Evolutionary conservation across 805 yeast species (phyloP).

Genomic region (Brettanomyces naardenensis): DNA sequence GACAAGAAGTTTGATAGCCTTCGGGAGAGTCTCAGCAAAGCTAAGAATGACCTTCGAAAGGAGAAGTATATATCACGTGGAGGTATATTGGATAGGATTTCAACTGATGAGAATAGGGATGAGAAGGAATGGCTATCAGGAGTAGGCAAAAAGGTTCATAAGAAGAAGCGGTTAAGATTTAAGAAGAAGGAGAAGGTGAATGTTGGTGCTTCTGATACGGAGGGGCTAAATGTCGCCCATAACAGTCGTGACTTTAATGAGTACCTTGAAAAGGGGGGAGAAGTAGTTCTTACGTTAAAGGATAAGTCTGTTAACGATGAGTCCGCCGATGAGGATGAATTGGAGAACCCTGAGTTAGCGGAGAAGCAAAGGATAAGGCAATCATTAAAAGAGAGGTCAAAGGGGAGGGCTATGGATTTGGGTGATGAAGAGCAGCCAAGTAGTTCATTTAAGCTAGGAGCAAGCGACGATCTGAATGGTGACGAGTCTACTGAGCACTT

Average conservation of each 20-base stretch:
- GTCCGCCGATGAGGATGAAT: conserved; percentile 31
- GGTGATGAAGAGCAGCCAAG: conserved; percentile 5
- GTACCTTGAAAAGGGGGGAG: conserved; percentile 29
- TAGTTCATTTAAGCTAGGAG: conserved; percentile 16
- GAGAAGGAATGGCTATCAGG: conserved; percentile 28
- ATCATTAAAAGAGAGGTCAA: conserved; percentile 12
- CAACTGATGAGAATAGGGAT: conserved; percentile 23
- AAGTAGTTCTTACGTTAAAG: conserved; percentile 49
- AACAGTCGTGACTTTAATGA: conserved; percentile 6
- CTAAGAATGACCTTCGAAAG: conserved; percentile 14
- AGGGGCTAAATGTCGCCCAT: conserved; percentile 27
- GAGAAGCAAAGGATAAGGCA: conserved; percentile 9
- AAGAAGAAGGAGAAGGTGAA: conserved; percentile 25
- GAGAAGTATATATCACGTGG: conserved; percentile 17
- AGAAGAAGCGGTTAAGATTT: conserved; percentile 7
- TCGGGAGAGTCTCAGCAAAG: conserved; percentile 8
- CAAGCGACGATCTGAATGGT: not conserved
- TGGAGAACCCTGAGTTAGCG: conserved; percentile 26
- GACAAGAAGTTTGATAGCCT: conserved; percentile 13
- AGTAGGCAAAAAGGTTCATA: conserved; percentile 13
- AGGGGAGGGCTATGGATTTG: conserved; percentile 2
- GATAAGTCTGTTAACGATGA: conserved; percentile 35
- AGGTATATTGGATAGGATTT: conserved; percentile 20
- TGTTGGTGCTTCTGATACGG: conserved; percentile 35
- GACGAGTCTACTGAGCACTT: not conserved